These are phyloP conservation scores for Vinca minor DNA, from an alignment of 257 asterid species.

Conservation along the genomic window DNA sequence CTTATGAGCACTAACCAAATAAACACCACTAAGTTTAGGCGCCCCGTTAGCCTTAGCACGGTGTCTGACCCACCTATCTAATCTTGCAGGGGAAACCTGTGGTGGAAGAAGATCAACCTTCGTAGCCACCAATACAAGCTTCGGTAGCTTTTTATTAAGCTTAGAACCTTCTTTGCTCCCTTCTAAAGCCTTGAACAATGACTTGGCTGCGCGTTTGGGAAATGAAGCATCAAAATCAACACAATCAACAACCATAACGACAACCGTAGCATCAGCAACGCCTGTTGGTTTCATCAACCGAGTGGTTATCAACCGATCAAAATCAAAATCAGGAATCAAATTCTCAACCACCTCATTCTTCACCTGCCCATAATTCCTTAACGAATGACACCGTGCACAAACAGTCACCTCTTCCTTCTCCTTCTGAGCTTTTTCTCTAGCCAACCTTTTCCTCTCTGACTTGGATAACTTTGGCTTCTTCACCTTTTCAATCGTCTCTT, in stretches of 20 bases:
- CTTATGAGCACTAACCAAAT: conserved; percentile 79
- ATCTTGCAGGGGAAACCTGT: conserved; percentile 75
- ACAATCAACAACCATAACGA: conserved; percentile 88
- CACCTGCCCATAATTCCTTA: conserved; percentile 81
- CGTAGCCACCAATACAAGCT: conserved; percentile 85
- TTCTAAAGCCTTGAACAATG: conserved; percentile 64
- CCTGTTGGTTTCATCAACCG: conserved; percentile 80
- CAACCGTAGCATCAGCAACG: conserved; percentile 70
- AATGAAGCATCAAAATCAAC: conserved; percentile 95
- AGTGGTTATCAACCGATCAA: conserved; percentile 65
- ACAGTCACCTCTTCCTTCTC: conserved; percentile 71
- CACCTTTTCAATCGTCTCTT: conserved; percentile 49
- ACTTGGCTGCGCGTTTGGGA: conserved; percentile 79
- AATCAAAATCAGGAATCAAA: conserved; percentile 88
- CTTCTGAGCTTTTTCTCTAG: conserved; percentile 52
- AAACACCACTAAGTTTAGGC: conserved; percentile 78
- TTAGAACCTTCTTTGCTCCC: conserved; percentile 42
- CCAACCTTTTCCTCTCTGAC: conserved; percentile 62
- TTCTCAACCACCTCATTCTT: conserved; percentile 73
- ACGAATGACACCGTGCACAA: conserved; percentile 86
- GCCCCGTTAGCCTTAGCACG: conserved; percentile 87
- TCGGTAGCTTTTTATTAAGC: conserved; percentile 60
- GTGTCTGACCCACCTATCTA: conserved; percentile 84
- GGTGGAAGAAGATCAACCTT: conserved; percentile 96
- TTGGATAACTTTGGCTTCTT: conserved; percentile 56